Evolutionary conservation across 2,329 filamentous ascomycete species (phyloP).

Genomic region (Lecanicillium sp.): DNA sequence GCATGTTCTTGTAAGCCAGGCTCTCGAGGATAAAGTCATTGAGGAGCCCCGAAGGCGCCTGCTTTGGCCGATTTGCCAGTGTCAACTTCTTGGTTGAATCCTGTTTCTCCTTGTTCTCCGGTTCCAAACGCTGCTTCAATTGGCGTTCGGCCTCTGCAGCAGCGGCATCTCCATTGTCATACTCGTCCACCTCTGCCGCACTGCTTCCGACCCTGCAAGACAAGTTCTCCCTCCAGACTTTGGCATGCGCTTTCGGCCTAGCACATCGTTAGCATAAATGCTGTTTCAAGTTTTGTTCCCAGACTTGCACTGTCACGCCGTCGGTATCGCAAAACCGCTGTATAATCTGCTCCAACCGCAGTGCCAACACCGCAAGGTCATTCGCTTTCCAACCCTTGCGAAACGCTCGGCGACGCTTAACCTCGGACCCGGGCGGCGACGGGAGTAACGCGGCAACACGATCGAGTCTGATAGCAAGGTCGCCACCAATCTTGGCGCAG

Average conservation of each 20-base stretch:
- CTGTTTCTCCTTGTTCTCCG: neutral
- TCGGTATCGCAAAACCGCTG: neutral
- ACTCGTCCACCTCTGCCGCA: neutral
- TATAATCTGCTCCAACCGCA: constrained; percentile 2
- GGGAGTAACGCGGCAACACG: constrained; percentile 6
- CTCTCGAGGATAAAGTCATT: constrained; percentile 23
- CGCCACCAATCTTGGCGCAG: constrained; percentile 18
- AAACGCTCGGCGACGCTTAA: neutral
- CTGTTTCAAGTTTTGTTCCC: too few species aligned
- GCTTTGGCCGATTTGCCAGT: neutral
- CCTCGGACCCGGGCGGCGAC: neutral
- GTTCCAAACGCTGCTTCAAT: neutral
- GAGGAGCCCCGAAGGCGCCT: constrained; percentile 15
- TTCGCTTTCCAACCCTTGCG: neutral
- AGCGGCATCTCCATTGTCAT: constrained; percentile 1
- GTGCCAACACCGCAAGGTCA: constrained; percentile 2
- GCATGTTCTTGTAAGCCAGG: constrained; percentile 24
- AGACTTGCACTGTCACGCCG: neutral
- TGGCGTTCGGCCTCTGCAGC: neutral
- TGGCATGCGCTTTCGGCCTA: neutral
- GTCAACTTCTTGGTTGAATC: neutral
- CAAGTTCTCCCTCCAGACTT: neutral
- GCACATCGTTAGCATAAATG: neutral
- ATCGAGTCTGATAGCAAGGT: constrained; percentile 15
- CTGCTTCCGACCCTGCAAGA: neutral